phyloP scores from a whole-genome alignment of 208 protist species.

The Trypanosoma avium region DNA sequence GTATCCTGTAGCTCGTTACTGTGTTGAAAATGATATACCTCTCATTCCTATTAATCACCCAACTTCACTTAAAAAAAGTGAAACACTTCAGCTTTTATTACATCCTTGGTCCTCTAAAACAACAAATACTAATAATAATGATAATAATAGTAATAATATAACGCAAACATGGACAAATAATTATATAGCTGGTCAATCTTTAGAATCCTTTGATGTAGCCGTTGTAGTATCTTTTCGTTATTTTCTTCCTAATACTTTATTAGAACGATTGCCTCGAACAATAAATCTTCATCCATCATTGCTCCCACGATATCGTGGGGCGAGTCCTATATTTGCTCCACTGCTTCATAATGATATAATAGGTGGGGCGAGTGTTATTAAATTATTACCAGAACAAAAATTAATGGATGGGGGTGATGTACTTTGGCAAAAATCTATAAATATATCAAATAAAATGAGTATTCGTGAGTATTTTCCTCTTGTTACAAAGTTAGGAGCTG shows the following conservation, averaged over 20 bases:
- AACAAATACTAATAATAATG: no score
- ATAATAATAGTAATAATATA: not conserved
- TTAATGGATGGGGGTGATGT: slow-evolving; percentile 81
- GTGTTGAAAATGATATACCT: slow-evolving; percentile 52
- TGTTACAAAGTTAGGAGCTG: slow-evolving; percentile 66
- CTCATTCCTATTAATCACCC: slow-evolving; percentile 73
- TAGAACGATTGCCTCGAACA: slow-evolving; percentile 60
- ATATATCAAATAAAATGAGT: slow-evolving; percentile 64
- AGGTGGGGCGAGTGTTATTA: slow-evolving; percentile 78
- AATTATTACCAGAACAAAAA: slow-evolving; percentile 46
- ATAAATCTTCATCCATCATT: slow-evolving; percentile 91
- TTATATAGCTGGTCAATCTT: slow-evolving; percentile 31
- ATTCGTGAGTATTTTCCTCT: slow-evolving; percentile 84
- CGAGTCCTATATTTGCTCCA: slow-evolving; percentile 87
- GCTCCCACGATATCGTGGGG: slow-evolving; percentile 84
- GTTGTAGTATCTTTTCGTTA: slow-evolving; percentile 90
- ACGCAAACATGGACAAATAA: not conserved
- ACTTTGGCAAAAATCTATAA: slow-evolving; percentile 72
- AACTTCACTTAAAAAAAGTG: slow-evolving; percentile 52
- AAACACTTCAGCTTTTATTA: slow-evolving; percentile 55
- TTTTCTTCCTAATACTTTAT: slow-evolving; percentile 65
- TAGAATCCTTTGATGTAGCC: slow-evolving; percentile 66
- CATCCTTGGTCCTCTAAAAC: slow-evolving; percentile 5
- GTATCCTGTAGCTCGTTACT: slow-evolving; percentile 80
- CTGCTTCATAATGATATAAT: slow-evolving; percentile 66